phyloP scores from a whole-genome alignment of 2,329 filamentous ascomycete species.

The Rhynchosporium secalis region DNA sequence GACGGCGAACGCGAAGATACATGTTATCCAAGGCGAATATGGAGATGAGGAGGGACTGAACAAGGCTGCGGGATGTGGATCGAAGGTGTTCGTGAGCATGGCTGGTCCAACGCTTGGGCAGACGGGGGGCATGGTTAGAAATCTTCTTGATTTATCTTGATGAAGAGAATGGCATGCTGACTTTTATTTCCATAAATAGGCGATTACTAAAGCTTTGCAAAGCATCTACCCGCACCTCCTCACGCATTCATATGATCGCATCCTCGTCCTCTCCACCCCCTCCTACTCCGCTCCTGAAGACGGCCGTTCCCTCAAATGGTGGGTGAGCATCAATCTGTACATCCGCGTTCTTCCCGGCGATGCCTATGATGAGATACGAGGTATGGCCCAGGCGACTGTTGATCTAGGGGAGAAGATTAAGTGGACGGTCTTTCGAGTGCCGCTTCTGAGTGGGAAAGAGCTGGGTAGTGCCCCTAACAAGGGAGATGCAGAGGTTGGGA shows the following conservation, averaged over 20 bases:
- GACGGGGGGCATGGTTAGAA: slow-evolving; percentile 27
- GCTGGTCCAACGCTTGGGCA: slow-evolving; percentile 32
- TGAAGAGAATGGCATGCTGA: slow-evolving; percentile 8
- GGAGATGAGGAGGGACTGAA: slow-evolving; percentile 27
- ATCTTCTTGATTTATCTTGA: background rate
- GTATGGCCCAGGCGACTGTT: slow-evolving; percentile 32
- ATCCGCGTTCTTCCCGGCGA: slow-evolving; percentile 32
- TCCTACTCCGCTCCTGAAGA: slow-evolving; percentile 34
- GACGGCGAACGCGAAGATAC: slow-evolving; percentile 25
- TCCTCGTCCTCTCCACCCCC: slow-evolving; percentile 33
- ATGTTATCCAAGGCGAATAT: slow-evolving; percentile 31
- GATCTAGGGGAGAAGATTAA: slow-evolving; percentile 28
- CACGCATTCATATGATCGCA: slow-evolving; percentile 21
- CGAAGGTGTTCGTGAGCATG: slow-evolving; percentile 31
- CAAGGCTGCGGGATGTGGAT: slow-evolving; percentile 30
- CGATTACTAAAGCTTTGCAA: slow-evolving; percentile 31
- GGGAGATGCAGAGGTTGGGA: background rate
- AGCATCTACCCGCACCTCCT: slow-evolving; percentile 31
- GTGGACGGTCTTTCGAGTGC: slow-evolving; percentile 35
- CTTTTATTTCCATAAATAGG: slow-evolving; percentile 15
- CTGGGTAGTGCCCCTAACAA: background rate
- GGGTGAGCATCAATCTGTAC: slow-evolving; percentile 29
- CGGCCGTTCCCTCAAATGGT: slow-evolving; percentile 27
- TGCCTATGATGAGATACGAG: slow-evolving; percentile 27
- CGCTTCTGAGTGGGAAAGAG: slow-evolving; percentile 26